These are phyloP conservation scores for Saturnispora besseyi DNA, from an alignment of 805 yeast genomes.

Conservation along the genomic window DNA sequence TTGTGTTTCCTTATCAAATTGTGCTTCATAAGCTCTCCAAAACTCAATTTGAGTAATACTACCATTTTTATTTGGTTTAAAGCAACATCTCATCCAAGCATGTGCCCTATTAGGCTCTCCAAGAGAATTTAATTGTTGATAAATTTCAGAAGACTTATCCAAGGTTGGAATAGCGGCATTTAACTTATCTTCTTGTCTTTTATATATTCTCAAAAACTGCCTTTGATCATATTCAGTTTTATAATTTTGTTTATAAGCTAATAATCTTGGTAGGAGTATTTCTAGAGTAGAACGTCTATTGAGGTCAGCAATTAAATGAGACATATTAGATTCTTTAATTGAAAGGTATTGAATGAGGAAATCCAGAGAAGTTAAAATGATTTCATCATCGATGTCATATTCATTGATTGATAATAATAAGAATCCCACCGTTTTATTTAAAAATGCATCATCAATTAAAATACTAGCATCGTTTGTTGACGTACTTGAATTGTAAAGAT, in stretches of 20 bases:
- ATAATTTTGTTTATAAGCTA: slow-evolving; percentile 38
- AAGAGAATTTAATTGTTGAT: slow-evolving; percentile 50
- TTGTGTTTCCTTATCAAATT: slow-evolving; percentile 61
- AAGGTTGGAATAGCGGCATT: slow-evolving; percentile 11
- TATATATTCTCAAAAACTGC: slow-evolving; percentile 32
- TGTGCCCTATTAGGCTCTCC: slow-evolving; percentile 89
- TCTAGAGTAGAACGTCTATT: slow-evolving; percentile 44
- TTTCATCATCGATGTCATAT: slow-evolving; percentile 50
- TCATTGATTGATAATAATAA: slow-evolving; percentile 37
- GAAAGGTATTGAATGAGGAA: slow-evolving; percentile 68
- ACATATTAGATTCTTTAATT: slow-evolving; percentile 42
- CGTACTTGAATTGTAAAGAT: slow-evolving; percentile 50
- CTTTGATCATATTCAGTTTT: slow-evolving; percentile 31
- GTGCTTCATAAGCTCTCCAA: slow-evolving; percentile 91
- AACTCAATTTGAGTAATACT: slow-evolving; percentile 92
- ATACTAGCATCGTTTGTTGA: slow-evolving; percentile 35
- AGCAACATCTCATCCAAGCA: slow-evolving; percentile 88
- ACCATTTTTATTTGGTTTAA: slow-evolving; percentile 65
- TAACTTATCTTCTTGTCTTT: slow-evolving; percentile 31
- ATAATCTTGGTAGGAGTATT: slow-evolving; percentile 53
- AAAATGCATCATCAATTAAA: slow-evolving; percentile 35
- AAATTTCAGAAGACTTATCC: slow-evolving; percentile 32
- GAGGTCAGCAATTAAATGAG: slow-evolving; percentile 39
- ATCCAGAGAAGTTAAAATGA: slow-evolving; percentile 65
- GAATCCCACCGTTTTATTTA: slow-evolving; percentile 49